These are phyloP conservation scores for Carex parvula DNA, from an alignment of 176 grass and related monocot genomes.

Conservation along the genomic window DNA sequence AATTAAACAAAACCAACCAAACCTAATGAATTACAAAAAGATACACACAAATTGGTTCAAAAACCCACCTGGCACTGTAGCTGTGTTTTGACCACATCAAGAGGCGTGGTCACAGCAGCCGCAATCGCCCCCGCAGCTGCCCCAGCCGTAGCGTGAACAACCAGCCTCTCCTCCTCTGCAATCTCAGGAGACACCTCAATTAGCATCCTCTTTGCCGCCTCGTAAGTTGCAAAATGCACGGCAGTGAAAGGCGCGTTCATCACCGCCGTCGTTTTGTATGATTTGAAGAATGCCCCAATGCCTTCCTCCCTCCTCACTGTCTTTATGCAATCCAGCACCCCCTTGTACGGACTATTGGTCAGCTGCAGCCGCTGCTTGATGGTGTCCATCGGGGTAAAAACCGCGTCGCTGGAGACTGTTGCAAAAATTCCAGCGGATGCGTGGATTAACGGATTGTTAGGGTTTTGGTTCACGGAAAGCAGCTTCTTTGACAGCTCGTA, in stretches of 20 bases:
- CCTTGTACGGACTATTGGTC: slow-evolving; percentile 70
- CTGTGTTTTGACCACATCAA: slow-evolving; percentile 89
- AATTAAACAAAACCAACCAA: neutral
- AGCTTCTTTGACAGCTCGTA: slow-evolving; percentile 69
- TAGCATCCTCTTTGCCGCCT: slow-evolving; percentile 72
- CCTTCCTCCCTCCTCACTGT: slow-evolving; percentile 76
- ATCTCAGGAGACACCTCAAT: slow-evolving; percentile 43
- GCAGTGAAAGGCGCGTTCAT: slow-evolving; percentile 92
- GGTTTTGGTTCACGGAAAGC: slow-evolving; percentile 47
- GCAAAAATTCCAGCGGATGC: slow-evolving; percentile 71
- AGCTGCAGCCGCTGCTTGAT: slow-evolving; percentile 95
- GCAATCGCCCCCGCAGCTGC: slow-evolving; percentile 70
- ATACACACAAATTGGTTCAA: neutral
- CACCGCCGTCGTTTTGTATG: slow-evolving; percentile 68
- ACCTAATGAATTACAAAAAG: neutral
- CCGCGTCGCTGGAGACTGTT: slow-evolving; percentile 67
- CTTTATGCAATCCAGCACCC: slow-evolving; percentile 59
- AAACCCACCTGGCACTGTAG: slow-evolving; percentile 87
- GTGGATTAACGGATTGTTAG: slow-evolving; percentile 70
- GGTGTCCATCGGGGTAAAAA: slow-evolving; percentile 93
- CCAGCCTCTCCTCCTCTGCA: slow-evolving; percentile 59
- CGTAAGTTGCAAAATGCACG: slow-evolving; percentile 77
- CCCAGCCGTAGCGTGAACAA: slow-evolving; percentile 73
- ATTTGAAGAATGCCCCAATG: slow-evolving; percentile 50
- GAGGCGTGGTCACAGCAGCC: slow-evolving; percentile 55